A percentile compares a stretch with the other conserved stretches of the same genome.
Evolutionary conservation across 176 grass and related monocot genomes (phyloP).

Genomic region (Oryza glumipatula): DNA sequence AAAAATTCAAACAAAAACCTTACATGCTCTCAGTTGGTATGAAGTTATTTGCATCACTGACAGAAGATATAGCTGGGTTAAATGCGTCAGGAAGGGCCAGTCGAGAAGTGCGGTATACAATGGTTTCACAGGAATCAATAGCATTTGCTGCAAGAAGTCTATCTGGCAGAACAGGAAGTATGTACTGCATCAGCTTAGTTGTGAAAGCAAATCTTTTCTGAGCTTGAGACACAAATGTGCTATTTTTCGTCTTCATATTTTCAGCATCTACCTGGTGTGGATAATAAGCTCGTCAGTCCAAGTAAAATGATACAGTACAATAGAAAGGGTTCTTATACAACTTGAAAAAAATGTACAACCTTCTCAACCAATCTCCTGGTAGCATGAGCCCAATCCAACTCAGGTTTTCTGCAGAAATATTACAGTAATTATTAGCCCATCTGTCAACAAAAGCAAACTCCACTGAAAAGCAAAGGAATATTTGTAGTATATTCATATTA

Average conservation of each 20-base stretch:
- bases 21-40: conserved; percentile 30
- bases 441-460: neutral
- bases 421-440: conserved; percentile 27
- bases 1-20: conserved; percentile 14
- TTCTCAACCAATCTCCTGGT: conserved; percentile 49
- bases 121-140: conserved; percentile 15
- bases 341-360: conserved; percentile 29
- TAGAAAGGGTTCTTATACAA: conserved; percentile 12
- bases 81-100: conserved; percentile 30
- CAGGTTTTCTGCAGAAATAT: conserved; percentile 40
- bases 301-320: conserved; percentile 1
- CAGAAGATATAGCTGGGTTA: conserved; percentile 13
- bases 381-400: conserved; percentile 44
- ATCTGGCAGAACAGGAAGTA: conserved; percentile 51
- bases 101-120: conserved; percentile 52
- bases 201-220: conserved; percentile 47
- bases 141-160: conserved; percentile 44
- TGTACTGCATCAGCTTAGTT: conserved; percentile 43
- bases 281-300: conserved; percentile 44
- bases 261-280: conserved; percentile 45
- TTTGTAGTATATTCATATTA: neutral
- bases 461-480: conserved; percentile 7
- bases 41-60: neutral
- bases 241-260: neutral
- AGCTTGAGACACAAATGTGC: conserved; percentile 27